These are phyloP conservation scores for Colletotrichum noveboracense DNA, from an alignment of 2,329 filamentous ascomycete species.

Conservation along the genomic window DNA sequence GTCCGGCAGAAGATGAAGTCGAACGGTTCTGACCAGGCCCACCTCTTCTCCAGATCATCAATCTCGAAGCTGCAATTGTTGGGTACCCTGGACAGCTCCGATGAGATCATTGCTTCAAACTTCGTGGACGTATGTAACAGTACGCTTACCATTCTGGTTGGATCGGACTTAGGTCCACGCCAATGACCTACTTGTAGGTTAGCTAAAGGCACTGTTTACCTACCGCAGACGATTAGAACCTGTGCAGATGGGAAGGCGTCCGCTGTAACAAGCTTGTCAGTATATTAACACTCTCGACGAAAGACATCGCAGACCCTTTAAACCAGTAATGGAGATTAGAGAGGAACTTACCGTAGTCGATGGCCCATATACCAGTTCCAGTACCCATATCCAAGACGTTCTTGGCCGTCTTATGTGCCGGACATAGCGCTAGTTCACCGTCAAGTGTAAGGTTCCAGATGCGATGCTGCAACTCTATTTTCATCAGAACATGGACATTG, in stretches of 20 bases:
- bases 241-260: neutral
- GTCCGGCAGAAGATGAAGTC: neutral
- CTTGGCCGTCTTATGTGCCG: neutral
- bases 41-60: neutral
- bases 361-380: neutral
- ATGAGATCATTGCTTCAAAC: neutral
- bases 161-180: neutral
- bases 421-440: neutral
- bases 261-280: neutral
- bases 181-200: neutral
- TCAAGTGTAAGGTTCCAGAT: neutral
- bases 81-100: neutral
- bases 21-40: neutral
- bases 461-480: neutral
- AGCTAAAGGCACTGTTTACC: neutral
- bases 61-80: neutral
- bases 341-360: neutral
- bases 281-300: fast-evolving
- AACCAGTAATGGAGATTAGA: too few species aligned
- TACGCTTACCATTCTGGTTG: neutral
- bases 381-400: neutral
- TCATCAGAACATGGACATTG: neutral
- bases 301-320: neutral
- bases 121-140: neutral
- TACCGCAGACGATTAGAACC: neutral